Evolutionary conservation across 306 rosid species (phyloP).

Genomic region (Rosa chinensis): DNA sequence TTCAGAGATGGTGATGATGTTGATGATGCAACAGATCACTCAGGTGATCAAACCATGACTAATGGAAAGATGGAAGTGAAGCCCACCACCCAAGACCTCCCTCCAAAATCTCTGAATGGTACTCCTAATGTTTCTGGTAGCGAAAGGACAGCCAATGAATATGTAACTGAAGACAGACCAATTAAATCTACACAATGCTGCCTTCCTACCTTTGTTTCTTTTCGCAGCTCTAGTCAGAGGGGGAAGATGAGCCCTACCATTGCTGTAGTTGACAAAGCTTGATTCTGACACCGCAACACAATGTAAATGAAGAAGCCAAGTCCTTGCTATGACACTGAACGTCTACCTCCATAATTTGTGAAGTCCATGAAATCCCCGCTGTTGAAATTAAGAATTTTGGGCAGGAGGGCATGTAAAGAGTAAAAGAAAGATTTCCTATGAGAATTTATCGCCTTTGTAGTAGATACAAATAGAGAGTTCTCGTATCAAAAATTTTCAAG

Average conservation of each 20-base stretch:
- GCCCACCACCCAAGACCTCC: conserved; percentile 32
- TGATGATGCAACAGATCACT: conserved; percentile 7
- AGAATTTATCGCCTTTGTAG: conserved; percentile 14
- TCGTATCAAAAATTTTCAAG: neutral
- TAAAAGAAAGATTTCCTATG: conserved; percentile 17
- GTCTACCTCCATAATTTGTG: conserved; percentile 27
- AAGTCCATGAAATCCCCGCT: conserved; percentile 35
- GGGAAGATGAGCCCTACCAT: conserved; percentile 67
- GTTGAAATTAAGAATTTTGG: conserved; percentile 34
- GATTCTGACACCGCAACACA: conserved; percentile 4
- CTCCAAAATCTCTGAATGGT: conserved; percentile 48
- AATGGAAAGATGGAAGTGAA: conserved; percentile 37
- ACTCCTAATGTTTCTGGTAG: conserved; percentile 58
- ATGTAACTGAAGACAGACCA: conserved; percentile 34
- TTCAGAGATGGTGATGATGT: conserved; percentile 32
- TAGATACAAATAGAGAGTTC: neutral
- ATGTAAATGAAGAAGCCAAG: conserved; percentile 20
- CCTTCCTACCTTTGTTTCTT: conserved; percentile 73
- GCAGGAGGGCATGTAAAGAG: conserved; percentile 30
- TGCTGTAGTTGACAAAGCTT: conserved; percentile 49
- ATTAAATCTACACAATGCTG: conserved; percentile 60
- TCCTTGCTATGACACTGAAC: conserved; percentile 14
- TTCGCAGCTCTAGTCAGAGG: conserved; percentile 66
- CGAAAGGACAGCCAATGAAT: conserved; percentile 55
- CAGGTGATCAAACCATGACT: neutral